These are phyloP conservation scores for Ricinus communis DNA, from an alignment of 345 rosid species.

Conservation along the genomic window DNA sequence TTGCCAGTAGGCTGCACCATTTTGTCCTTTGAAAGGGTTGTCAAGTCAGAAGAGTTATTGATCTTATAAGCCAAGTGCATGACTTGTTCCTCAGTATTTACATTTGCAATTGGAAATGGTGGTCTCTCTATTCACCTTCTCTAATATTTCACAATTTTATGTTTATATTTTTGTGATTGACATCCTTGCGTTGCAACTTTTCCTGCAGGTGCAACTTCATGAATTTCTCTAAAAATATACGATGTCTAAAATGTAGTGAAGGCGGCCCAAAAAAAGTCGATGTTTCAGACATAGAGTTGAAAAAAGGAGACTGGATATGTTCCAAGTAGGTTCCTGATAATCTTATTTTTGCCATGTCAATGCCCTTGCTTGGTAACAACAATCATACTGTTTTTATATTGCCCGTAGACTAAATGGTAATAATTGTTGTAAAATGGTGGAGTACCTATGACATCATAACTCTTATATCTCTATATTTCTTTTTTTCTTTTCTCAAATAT, in stretches of 20 bases:
- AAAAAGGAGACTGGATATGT: constrained; percentile 80
- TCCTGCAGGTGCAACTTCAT: constrained; percentile 54
- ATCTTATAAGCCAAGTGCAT: neutral
- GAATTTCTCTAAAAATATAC: constrained; percentile 46
- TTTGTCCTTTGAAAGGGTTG: neutral
- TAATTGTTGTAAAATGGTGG: neutral
- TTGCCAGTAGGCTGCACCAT: neutral
- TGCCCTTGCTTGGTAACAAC: neutral
- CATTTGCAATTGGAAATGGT: neutral
- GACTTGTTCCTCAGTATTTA: neutral
- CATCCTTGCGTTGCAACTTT: constrained; percentile 8
- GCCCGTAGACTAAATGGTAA: neutral
- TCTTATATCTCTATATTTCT: neutral
- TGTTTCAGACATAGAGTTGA: constrained; percentile 32
- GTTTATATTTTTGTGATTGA: neutral
- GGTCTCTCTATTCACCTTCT: neutral
- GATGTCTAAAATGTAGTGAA: constrained; percentile 48
- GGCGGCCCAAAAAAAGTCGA: constrained; percentile 36
- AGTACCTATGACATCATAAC: neutral
- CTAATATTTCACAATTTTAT: neutral
- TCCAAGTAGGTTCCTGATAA: constrained; percentile 46
- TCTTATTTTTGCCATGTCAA: neutral
- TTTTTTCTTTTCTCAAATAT: neutral
- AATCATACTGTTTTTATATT: neutral
- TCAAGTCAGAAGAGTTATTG: neutral